phyloP scores from a whole-genome alignment of 768 basidiomycete species.

The Agaricus sinodeliciosus region DNA sequence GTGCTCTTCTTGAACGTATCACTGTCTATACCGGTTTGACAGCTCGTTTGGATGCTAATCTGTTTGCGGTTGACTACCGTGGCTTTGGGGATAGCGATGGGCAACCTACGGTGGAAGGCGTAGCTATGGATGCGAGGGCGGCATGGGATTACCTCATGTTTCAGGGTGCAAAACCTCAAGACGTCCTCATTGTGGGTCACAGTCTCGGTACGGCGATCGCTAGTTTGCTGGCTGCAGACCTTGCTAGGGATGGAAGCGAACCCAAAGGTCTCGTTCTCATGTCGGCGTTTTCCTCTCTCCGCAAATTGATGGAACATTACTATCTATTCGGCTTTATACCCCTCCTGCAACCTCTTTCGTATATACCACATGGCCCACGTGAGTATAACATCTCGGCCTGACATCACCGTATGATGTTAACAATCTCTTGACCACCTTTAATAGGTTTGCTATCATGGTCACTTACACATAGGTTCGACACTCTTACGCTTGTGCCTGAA shows the following conservation, averaged over 20 bases:
- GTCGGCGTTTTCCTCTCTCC: constrained; percentile 49
- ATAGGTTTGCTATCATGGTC: constrained; percentile 50
- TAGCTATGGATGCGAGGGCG: constrained; percentile 50
- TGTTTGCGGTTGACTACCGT: constrained; percentile 68
- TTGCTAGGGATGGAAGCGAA: constrained; percentile 35
- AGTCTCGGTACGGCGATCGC: constrained; percentile 73
- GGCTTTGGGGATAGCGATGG: constrained; percentile 72
- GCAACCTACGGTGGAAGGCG: constrained; percentile 52
- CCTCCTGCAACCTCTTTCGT: constrained; percentile 60
- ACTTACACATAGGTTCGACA: constrained; percentile 54
- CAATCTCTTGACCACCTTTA: background rate
- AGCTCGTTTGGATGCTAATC: constrained; percentile 46
- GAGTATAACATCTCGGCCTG: constrained; percentile 22
- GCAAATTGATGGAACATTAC: constrained; percentile 61
- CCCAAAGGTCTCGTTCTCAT: constrained; percentile 28
- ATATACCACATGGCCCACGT: constrained; percentile 59
- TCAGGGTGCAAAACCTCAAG: constrained; percentile 38
- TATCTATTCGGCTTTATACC: constrained; percentile 58
- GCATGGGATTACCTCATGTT: constrained; percentile 59
- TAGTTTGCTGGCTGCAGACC: constrained; percentile 35
- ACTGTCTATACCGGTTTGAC: constrained; percentile 43
- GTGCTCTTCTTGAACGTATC: constrained; percentile 48
- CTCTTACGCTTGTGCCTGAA: constrained; percentile 48
- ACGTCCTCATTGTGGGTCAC: constrained; percentile 64
- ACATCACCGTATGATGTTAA: background rate